Evolutionary conservation across 139 green algal species (phyloP).

Genomic region (Chlamydomonas incerta): DNA sequence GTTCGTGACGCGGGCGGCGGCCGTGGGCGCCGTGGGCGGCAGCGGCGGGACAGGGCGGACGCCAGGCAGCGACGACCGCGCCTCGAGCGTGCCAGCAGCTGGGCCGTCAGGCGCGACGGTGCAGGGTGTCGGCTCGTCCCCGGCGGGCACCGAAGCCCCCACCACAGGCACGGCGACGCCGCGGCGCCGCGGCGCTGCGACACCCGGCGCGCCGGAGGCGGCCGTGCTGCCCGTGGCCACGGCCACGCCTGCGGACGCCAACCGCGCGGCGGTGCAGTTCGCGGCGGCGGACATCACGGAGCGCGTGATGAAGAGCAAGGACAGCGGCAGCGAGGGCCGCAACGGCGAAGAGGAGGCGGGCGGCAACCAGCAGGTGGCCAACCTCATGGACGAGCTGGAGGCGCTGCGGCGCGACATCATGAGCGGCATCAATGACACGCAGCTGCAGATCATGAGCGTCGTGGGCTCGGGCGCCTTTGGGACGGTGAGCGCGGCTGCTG

Average conservation of each 20-base stretch:
- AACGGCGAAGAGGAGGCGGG: background rate
- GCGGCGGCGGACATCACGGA: slow-evolving; percentile 12
- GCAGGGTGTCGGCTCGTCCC: too few relatives aligned
- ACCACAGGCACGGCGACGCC: too few relatives aligned
- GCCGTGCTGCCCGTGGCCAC: too few relatives aligned
- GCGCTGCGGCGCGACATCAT: slow-evolving; percentile 34
- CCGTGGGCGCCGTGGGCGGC: background rate
- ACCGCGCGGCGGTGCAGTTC: background rate
- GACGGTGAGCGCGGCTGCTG: background rate
- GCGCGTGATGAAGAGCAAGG: slow-evolving; percentile 4
- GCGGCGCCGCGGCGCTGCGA: too few relatives aligned
- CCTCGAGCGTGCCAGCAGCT: too few relatives aligned
- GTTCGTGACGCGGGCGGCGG: background rate
- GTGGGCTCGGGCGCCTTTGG: slow-evolving; percentile 9
- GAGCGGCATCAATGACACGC: slow-evolving; percentile 31
- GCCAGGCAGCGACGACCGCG: background rate
- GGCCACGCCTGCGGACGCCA: background rate
- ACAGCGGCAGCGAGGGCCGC: slow-evolving; percentile 16
- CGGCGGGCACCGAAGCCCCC: too few relatives aligned
- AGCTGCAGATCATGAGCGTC: slow-evolving; percentile 36
- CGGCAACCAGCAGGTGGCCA: background rate
- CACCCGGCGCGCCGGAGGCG: too few relatives aligned
- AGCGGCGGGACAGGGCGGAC: background rate
- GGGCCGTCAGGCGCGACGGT: too few relatives aligned
- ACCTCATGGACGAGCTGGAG: slow-evolving; percentile 42